Evolutionary conservation across 2,329 filamentous ascomycete genomes (phyloP).

Genomic region (Elsinoe arachidis): DNA sequence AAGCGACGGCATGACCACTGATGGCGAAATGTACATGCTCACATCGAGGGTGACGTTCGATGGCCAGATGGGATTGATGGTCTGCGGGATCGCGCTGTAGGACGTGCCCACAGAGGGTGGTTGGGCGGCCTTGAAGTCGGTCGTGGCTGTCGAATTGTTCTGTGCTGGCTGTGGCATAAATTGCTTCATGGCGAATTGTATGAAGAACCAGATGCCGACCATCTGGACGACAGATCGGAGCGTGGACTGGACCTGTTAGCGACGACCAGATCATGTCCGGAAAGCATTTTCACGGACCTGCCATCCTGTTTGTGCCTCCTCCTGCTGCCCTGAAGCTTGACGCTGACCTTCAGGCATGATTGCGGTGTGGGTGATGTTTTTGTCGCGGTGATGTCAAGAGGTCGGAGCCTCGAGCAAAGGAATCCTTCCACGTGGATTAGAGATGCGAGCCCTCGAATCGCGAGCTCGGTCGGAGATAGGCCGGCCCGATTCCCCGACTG

Average conservation of each 20-base stretch:
- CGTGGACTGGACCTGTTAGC: background rate
- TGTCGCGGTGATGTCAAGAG: background rate
- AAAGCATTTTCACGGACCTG: background rate
- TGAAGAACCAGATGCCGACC: slow-evolving; percentile 50
- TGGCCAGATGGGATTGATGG: slow-evolving; percentile 82
- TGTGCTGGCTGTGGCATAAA: slow-evolving; percentile 33
- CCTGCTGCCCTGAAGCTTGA: background rate
- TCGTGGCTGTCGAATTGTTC: slow-evolving; percentile 25
- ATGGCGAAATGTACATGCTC: slow-evolving; percentile 72
- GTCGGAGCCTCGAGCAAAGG: background rate
- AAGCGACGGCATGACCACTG: slow-evolving; percentile 59
- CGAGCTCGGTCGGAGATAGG: background rate
- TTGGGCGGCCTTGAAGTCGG: slow-evolving; percentile 19
- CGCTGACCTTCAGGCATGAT: slow-evolving; percentile 16
- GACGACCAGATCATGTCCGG: background rate
- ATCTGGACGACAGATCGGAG: slow-evolving; percentile 40
- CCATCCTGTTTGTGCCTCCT: slow-evolving; percentile 12
- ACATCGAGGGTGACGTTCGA: slow-evolving; percentile 71
- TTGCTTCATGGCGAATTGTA: slow-evolving; percentile 49
- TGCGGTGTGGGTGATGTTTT: background rate
- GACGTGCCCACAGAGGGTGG: background rate
- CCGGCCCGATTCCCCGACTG: background rate
- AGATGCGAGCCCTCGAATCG: too few relatives aligned
- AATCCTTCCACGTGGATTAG: background rate
- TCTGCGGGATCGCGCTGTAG: slow-evolving; percentile 58